phyloP scores from a whole-genome alignment of 345 rosid genomes.

The Erucastrum elatum region DNA sequence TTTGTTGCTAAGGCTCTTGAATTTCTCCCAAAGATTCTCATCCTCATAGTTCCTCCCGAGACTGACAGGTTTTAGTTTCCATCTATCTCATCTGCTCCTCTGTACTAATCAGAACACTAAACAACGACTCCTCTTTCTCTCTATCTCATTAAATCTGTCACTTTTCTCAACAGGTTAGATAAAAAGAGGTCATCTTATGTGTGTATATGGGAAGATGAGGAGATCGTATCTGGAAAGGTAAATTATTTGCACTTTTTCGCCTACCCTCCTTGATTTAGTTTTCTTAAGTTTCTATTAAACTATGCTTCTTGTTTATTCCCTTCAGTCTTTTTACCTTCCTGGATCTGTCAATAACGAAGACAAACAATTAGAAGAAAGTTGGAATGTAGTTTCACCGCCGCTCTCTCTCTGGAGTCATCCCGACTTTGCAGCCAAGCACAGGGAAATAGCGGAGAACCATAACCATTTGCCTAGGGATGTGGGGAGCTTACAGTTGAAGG shows the following conservation, averaged over 20 bases:
- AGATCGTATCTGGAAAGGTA: slow-evolving; percentile 80
- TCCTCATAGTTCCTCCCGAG: slow-evolving; percentile 88
- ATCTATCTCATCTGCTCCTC: slow-evolving; percentile 22
- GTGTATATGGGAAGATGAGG: slow-evolving; percentile 75
- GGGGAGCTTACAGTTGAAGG: slow-evolving; percentile 19
- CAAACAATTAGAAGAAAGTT: slow-evolving; percentile 65
- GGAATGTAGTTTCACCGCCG: slow-evolving; percentile 66
- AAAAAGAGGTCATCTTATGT: slow-evolving; percentile 60
- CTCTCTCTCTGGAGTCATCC: slow-evolving; percentile 90
- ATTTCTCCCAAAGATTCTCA: slow-evolving; percentile 83
- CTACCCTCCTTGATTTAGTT: not conserved
- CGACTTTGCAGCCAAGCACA: slow-evolving; percentile 64
- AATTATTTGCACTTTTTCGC: not conserved
- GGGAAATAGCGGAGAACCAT: slow-evolving; percentile 55
- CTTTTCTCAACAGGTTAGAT: slow-evolving; percentile 60
- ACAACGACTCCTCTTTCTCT: slow-evolving; percentile 2
- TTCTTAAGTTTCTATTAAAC: slow-evolving; percentile 7
- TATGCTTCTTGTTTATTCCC: slow-evolving; percentile 31
- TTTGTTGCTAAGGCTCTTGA: slow-evolving; percentile 80
- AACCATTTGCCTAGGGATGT: slow-evolving; percentile 47
- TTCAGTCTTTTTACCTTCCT: slow-evolving; percentile 92
- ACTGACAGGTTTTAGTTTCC: slow-evolving; percentile 61
- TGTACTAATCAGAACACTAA: slow-evolving; percentile 12
- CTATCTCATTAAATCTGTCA: not conserved
- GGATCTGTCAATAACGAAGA: slow-evolving; percentile 72